phyloP scores from a whole-genome alignment of 1,284 basidiomycete species.

The Trichosporon ovoides region DNA sequence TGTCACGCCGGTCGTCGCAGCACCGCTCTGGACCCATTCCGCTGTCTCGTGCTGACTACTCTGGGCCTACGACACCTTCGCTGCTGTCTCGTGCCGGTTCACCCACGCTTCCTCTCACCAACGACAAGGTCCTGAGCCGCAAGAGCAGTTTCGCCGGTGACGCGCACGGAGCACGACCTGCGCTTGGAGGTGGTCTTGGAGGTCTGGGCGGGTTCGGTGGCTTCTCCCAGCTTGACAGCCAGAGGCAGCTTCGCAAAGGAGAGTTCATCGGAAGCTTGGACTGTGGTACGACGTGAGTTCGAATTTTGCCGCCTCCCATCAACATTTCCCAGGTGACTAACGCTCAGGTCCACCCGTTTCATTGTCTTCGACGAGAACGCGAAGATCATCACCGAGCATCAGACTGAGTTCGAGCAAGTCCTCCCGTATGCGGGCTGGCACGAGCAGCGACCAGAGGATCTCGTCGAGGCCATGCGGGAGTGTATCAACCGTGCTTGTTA shows the following conservation, averaged over 20 bases:
- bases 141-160: conserved; percentile 25
- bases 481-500: conserved; percentile 72
- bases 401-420: conserved; percentile 86
- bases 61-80: conserved; percentile 39
- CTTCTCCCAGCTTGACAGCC: conserved; percentile 30
- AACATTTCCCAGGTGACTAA: no score
- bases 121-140: conserved; percentile 29
- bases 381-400: conserved; percentile 78
- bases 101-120: conserved; percentile 43
- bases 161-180: conserved; percentile 12
- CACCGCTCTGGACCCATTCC: conserved; percentile 39
- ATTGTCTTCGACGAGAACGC: conserved; percentile 89
- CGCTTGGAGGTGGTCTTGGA: conserved; percentile 13
- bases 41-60: conserved; percentile 37
- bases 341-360: conserved; percentile 77
- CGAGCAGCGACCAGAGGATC: conserved; percentile 84
- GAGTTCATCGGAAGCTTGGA: conserved; percentile 85
- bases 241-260: conserved; percentile 30
- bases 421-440: conserved; percentile 92
- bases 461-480: conserved; percentile 67
- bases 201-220: conserved; percentile 26
- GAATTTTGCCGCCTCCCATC: background rate
- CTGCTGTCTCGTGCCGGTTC: conserved; percentile 47
- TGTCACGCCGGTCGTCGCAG: conserved; percentile 32
- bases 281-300: conserved; percentile 81